Evolutionary conservation across 2,329 filamentous ascomycete species (phyloP).

Genomic region (Sphaerulina vaccinii): DNA sequence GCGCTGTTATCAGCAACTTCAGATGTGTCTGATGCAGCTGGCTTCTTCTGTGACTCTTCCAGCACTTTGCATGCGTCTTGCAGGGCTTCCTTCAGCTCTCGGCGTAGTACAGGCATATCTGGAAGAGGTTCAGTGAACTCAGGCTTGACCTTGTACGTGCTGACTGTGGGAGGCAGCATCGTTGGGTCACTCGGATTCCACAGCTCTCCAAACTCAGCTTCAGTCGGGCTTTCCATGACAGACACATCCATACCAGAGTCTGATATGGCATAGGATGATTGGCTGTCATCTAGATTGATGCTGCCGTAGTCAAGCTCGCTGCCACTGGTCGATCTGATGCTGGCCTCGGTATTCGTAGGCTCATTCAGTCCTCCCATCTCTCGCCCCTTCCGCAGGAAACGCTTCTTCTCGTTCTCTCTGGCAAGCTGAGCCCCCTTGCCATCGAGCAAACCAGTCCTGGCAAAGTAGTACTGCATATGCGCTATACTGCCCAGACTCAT

Average conservation of each 20-base stretch:
- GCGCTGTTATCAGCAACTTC: conserved; percentile 52
- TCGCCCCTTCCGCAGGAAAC: conserved; percentile 25
- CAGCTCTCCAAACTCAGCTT: conserved; percentile 47
- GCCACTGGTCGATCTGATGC: conserved; percentile 14
- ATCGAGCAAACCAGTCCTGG: conserved; percentile 86
- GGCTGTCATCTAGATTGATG: conserved; percentile 30
- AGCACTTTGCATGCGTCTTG: conserved; percentile 68
- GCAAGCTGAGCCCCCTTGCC: conserved; percentile 86
- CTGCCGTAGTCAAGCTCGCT: conserved; percentile 27
- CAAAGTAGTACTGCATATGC: conserved; percentile 98
- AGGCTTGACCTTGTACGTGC: conserved; percentile 86
- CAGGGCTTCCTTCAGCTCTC: conserved; percentile 66
- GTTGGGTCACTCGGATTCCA: conserved; percentile 62
- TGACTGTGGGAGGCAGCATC: conserved; percentile 94
- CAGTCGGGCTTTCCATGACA: conserved; percentile 54
- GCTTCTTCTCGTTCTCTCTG: conserved; percentile 41
- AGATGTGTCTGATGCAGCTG: conserved; percentile 21
- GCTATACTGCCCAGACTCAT: conserved; percentile 95
- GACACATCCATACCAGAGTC: conserved; percentile 37
- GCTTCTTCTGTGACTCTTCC: conserved; percentile 51
- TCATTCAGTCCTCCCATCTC: conserved; percentile 15
- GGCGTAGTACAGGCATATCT: conserved; percentile 74
- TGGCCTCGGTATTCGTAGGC: conserved; percentile 8
- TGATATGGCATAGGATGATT: conserved; percentile 32
- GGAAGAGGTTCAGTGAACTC: conserved; percentile 81